Evolutionary conservation across 2,329 filamentous ascomycete species (phyloP).

Genomic region (Epichloe brachyelytri): DNA sequence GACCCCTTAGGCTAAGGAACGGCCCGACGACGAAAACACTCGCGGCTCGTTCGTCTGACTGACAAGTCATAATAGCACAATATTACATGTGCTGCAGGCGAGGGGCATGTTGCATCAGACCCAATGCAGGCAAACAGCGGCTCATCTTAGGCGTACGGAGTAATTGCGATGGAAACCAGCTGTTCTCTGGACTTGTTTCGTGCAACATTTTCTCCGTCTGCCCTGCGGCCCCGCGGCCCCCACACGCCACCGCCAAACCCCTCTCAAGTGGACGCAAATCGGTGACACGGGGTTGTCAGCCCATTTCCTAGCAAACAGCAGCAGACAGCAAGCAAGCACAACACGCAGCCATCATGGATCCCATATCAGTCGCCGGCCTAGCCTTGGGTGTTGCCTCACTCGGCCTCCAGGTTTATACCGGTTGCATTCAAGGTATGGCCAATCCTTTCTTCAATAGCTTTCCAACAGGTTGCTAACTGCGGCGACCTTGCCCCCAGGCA

Average conservation of each 20-base stretch:
- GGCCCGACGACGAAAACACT: not conserved
- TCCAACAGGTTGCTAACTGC: not conserved
- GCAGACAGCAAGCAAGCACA: not conserved
- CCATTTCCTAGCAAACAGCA: not conserved
- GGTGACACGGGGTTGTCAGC: no score
- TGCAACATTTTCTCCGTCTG: not conserved
- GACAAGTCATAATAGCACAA: no score
- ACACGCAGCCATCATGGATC: constrained; percentile 22
- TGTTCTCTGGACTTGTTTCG: not conserved
- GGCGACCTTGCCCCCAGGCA: constrained; percentile 12
- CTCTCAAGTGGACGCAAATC: not conserved
- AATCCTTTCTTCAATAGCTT: not conserved
- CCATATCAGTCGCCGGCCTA: constrained; percentile 28
- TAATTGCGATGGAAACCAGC: no score
- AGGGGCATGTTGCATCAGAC: no score
- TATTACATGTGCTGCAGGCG: no score
- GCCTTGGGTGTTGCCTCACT: constrained; percentile 32
- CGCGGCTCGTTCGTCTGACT: no score
- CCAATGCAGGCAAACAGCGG: no score
- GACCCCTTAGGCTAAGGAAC: not conserved
- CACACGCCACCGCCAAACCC: not conserved
- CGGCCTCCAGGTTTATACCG: constrained; percentile 32
- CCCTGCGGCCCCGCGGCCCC: not conserved
- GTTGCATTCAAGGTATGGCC: constrained; percentile 28
- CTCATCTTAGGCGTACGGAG: no score